Conservation (phyloP, 2,329 filamentous ascomycete genomes). For the Curvularia spicifera region DNA sequence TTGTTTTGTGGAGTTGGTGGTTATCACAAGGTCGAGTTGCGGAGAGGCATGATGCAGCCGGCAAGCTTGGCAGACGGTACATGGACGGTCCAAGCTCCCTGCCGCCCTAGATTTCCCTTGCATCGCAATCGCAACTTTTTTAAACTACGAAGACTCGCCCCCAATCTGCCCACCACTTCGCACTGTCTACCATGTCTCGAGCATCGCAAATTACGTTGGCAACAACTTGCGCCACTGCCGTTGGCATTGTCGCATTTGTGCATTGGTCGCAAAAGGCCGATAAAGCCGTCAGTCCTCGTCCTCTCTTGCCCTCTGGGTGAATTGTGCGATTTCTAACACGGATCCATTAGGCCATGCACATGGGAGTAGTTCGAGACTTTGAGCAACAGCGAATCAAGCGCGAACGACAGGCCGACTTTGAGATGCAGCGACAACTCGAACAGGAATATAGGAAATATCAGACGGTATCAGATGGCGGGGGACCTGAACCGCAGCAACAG, state of each 20-base stretch:
- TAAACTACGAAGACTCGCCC: neutral
- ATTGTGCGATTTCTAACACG: constrained; percentile 28
- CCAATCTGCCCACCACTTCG: constrained; percentile 5
- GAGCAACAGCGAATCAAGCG: constrained; percentile 90
- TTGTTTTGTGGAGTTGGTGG: constrained; percentile 22
- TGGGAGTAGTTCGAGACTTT: constrained; percentile 91
- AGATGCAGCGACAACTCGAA: constrained; percentile 85
- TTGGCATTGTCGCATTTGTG: constrained; percentile 80
- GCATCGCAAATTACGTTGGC: constrained; percentile 86
- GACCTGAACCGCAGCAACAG: constrained; percentile 35
- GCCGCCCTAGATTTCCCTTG: constrained; percentile 24
- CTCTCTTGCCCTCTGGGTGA: constrained; percentile 8
- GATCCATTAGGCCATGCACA: constrained; percentile 84
- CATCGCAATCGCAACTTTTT: constrained; percentile 16
- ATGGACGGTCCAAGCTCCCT: constrained; percentile 42
- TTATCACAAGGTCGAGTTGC: constrained; percentile 30
- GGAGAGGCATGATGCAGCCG: constrained; percentile 36
- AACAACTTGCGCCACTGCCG: constrained; percentile 76
- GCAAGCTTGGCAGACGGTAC: constrained; percentile 31
- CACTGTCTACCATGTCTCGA: constrained; percentile 72
- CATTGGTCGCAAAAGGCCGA: constrained; percentile 88
- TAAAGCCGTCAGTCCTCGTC: constrained; percentile 69
- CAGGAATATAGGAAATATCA: constrained; percentile 90
- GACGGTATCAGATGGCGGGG: constrained; percentile 63
- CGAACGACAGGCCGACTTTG: constrained; percentile 92